A percentile compares a stretch with the other conserved stretches of the same genome.
Evolutionary conservation across 306 rosid species (phyloP).

Genomic region (Dalbergia oliveri): DNA sequence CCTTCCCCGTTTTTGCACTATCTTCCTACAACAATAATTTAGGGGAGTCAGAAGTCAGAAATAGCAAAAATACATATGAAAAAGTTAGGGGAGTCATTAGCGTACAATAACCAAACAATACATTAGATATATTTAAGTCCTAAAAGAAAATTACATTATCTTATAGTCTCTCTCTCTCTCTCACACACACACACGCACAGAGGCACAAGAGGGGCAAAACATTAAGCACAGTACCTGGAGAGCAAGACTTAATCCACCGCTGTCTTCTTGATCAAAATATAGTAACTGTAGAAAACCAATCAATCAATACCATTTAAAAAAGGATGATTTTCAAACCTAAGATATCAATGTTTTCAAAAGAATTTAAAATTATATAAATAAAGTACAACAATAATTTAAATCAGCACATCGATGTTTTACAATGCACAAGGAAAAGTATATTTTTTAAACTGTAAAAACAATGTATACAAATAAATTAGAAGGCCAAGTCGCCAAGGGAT

Average conservation of each 20-base stretch:
- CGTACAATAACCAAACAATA: conserved; percentile 15
- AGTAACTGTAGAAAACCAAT: conserved; percentile 65
- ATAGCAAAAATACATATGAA: not conserved
- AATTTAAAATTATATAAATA: conserved; percentile 1
- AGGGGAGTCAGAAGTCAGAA: conserved; percentile 8
- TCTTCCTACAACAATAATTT: conserved; percentile 76
- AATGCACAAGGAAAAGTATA: not conserved
- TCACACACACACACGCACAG: conserved; percentile 1
- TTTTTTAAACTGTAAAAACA: conserved; percentile 10
- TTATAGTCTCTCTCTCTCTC: not conserved
- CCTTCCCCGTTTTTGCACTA: conserved; percentile 83
- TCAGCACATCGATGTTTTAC: conserved; percentile 6
- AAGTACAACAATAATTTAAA: conserved; percentile 9
- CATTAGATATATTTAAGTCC: conserved; percentile 25
- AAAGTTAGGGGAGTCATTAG: conserved; percentile 10
- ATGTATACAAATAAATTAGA: conserved; percentile 4
- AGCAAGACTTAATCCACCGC: conserved; percentile 88
- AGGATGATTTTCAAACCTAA: not conserved
- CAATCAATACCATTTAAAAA: conserved; percentile 12
- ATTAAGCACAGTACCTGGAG: conserved; percentile 73
- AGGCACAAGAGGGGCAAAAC: conserved; percentile 6
- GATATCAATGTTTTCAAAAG: conserved; percentile 24
- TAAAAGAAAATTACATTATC: conserved; percentile 2
- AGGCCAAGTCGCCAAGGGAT: not conserved
- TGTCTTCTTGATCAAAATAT: conserved; percentile 90